Evolutionary conservation across 805 yeast genomes (phyloP), one percentile per base, ranked within the genome.

Genomic region (Isabelozyma pseudorhagii): DNA sequence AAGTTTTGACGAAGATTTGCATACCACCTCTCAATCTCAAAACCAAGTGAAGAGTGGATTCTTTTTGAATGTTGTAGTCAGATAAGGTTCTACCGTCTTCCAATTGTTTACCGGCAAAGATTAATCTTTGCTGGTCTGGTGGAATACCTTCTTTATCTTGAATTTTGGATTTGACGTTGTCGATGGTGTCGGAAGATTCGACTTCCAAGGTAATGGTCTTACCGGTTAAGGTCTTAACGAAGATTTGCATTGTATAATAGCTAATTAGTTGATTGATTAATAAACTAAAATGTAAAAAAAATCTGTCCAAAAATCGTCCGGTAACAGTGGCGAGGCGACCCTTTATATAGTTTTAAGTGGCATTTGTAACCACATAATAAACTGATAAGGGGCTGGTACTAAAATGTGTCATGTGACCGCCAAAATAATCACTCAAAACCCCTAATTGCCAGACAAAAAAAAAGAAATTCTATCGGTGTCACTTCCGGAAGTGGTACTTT

Each of bases 31-130:
- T n/a, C n/a, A n/a, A n/a, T n/a, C n/a, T n/a, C n/a, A n/a, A n/a
- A n/a, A n/a, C n/a, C n/a, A n/a, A n/a, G n/a, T n/a, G n/a, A n/a
- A n/a, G n/a, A n/a, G n/a, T n/a, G n/a, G n/a, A 73, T 56, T 74
- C 78, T 61, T 72, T 73, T 55, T 72, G 78, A 46, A 73, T 74
- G 70, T 74, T 73, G 71, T 74, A 63, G 62, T 64, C 65, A 29
- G 67, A 63, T 40, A 63, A 54, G 36, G 68, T 66, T 61, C 67
- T 62, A 48, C 68, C 68, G 50, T 74, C 78, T 58, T 74, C 78
- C 53, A 74, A 64, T 55, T 74, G 78, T 63, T 73, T 74, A 69
- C 78, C 78, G 34, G 78, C 79, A 44, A 73, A 73, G 50, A 73
- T 74, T 57, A 72, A 62, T 66, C 77, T 64, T 55, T 68, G 76